Conservation (phyloP, 164 flowering plant species). For the Macadamia integrifolia region DNA sequence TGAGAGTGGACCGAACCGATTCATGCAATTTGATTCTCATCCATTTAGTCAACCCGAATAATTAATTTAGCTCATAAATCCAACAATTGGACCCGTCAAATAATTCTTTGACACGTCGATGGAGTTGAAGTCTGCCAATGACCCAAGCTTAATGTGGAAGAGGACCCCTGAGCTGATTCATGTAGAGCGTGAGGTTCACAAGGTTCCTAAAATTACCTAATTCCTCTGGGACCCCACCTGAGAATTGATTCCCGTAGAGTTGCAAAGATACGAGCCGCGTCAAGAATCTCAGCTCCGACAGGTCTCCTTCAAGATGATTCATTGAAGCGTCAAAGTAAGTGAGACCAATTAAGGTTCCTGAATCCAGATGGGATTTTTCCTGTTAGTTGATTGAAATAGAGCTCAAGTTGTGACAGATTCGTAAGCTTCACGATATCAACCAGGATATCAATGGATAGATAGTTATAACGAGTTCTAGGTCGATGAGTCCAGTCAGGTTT, state of each 20-base stretch:
- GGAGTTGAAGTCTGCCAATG: slow-evolving; percentile 70
- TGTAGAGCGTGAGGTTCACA: slow-evolving; percentile 64
- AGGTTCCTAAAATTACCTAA: slow-evolving; percentile 52
- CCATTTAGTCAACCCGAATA: too few relatives aligned
- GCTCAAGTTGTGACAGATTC: slow-evolving; percentile 74
- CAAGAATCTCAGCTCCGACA: slow-evolving; percentile 39
- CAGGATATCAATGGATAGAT: slow-evolving; percentile 58
- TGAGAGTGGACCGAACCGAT: too few relatives aligned
- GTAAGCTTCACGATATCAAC: slow-evolving; percentile 40
- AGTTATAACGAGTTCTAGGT: slow-evolving; percentile 55
- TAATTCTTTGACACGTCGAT: slow-evolving; percentile 74
- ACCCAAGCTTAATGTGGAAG: slow-evolving; percentile 66
- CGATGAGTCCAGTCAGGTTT: slow-evolving; percentile 36
- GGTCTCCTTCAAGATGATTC: slow-evolving; percentile 42
- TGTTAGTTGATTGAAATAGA: slow-evolving; percentile 44
- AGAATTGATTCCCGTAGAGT: slow-evolving; percentile 37
- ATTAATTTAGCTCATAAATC: too few relatives aligned
- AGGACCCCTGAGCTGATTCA: slow-evolving; percentile 55
- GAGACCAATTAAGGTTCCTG: slow-evolving; percentile 47
- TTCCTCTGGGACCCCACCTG: slow-evolving; percentile 55
- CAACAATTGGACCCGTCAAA: slow-evolving; percentile 53
- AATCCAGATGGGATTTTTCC: slow-evolving; percentile 65
- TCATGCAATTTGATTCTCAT: too few relatives aligned
- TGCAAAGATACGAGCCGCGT: slow-evolving; percentile 38
- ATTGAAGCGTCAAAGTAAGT: slow-evolving; percentile 42